A percentile compares a stretch with the other conserved stretches of the same genome.
Evolutionary conservation across 2,329 filamentous ascomycete species (phyloP).

Genomic region (Gaeumannomyces sp.): DNA sequence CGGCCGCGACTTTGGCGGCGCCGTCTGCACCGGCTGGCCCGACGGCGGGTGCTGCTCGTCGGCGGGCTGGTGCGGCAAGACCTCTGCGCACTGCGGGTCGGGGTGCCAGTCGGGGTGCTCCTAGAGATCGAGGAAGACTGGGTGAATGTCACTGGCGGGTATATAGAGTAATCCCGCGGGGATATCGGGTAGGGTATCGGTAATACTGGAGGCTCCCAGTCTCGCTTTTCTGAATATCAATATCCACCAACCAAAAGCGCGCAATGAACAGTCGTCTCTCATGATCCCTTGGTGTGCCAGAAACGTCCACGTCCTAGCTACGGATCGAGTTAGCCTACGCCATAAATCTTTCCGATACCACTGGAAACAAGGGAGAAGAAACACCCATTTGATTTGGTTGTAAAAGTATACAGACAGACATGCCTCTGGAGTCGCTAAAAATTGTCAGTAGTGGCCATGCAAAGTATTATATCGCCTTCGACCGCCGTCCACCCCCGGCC

Average conservation of each 20-base stretch:
- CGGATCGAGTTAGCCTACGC: too few species aligned
- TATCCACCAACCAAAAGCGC: too few species aligned
- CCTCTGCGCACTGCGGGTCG: constrained; percentile 5
- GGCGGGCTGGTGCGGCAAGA: constrained; percentile 8
- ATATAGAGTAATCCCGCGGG: too few species aligned
- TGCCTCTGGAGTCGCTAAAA: not conserved
- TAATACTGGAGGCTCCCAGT: too few species aligned
- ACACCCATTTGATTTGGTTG: not conserved
- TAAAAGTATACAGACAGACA: not conserved
- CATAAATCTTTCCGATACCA: too few species aligned
- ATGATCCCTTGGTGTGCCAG: too few species aligned
- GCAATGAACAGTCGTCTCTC: too few species aligned
- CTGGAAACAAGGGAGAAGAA: not conserved
- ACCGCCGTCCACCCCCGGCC: not conserved
- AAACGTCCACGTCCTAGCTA: too few species aligned
- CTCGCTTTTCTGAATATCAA: too few species aligned
- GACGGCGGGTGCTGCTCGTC: constrained; percentile 7
- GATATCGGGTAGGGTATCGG: too few species aligned
- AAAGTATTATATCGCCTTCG: not conserved
- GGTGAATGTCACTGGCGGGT: too few species aligned
- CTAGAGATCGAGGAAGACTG: too few species aligned
- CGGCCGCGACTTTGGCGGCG: constrained; percentile 2
- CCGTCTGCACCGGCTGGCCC: constrained; percentile 6
- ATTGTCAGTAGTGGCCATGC: not conserved
- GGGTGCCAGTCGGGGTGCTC: constrained; percentile 6